Evolutionary conservation across 371 early-diverging fungal genomes (phyloP).

Genomic region (Rhizopus arrhizus): DNA sequence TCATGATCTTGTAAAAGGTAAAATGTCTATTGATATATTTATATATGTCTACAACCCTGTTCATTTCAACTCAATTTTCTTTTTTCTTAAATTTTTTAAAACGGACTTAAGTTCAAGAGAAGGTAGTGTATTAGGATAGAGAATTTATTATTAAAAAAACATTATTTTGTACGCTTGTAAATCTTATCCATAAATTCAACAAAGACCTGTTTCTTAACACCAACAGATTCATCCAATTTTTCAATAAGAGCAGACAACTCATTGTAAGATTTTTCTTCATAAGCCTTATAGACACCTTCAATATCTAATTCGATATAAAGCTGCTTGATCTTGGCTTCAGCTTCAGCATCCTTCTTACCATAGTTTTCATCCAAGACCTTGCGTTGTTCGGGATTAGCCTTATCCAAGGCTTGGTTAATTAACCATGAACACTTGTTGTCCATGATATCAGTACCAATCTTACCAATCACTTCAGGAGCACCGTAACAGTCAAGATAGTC

Average conservation of each 20-base stretch:
- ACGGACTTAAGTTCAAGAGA: no score
- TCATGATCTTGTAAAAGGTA: no score
- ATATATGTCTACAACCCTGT: no score
- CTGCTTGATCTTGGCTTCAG: conserved; percentile 80
- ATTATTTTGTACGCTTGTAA: conserved; percentile 88
- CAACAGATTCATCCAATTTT: conserved; percentile 68
- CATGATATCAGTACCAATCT: conserved; percentile 98
- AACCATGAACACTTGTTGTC: conserved; percentile 99
- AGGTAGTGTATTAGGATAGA: no score
- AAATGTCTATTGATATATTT: no score
- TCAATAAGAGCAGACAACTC: conserved; percentile 74
- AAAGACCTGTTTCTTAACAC: conserved; percentile 82
- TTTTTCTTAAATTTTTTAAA: no score
- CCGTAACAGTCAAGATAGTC: conserved; percentile 96
- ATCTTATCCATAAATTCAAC: conserved; percentile 90
- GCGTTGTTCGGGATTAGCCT: conserved; percentile 80
- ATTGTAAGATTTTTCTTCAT: conserved; percentile 83
- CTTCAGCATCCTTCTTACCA: conserved; percentile 78
- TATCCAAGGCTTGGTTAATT: conserved; percentile 86
- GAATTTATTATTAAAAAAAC: conserved; percentile 2
- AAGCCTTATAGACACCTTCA: conserved; percentile 75
- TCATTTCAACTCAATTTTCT: no score
- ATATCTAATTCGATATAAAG: conserved; percentile 81
- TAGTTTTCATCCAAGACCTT: conserved; percentile 88
- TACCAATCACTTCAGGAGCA: conserved; percentile 89